Evolutionary conservation across 352 stramenopile species (phyloP).

Genomic region (Phytophthora hybrid): DNA sequence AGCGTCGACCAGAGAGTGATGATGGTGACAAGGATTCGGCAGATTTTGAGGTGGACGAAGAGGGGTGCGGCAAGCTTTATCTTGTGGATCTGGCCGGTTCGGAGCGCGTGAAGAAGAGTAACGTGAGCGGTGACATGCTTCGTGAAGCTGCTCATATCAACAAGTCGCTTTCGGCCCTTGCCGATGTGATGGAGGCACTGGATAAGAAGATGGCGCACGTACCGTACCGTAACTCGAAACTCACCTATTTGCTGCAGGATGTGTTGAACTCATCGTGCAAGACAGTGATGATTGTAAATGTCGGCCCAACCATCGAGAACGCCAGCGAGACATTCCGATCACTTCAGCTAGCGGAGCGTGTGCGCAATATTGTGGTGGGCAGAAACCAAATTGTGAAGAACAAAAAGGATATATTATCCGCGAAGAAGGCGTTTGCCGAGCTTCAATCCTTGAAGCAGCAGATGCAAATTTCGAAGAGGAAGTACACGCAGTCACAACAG

Average conservation of each 20-base stretch:
- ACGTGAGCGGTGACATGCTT: constrained; percentile 86
- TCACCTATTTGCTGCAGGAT: constrained; percentile 98
- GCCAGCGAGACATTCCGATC: constrained; percentile 89
- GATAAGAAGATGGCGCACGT: constrained; percentile 94
- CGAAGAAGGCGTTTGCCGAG: constrained; percentile 94
- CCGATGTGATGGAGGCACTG: constrained; percentile 93
- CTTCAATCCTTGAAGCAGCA: constrained; percentile 95
- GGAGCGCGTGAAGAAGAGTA: constrained; percentile 92
- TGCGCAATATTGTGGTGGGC: constrained; percentile 82
- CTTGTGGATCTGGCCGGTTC: constrained; percentile 94
- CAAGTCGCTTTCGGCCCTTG: constrained; percentile 92
- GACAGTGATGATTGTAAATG: constrained; percentile 95
- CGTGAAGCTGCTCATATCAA: constrained; percentile 88
- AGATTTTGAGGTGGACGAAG: constrained; percentile 42
- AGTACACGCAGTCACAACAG: constrained; percentile 91
- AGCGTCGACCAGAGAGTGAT: constrained; percentile 41
- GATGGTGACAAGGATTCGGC: constrained; percentile 37
- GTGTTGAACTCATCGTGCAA: constrained; percentile 91
- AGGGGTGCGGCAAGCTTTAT: constrained; percentile 90
- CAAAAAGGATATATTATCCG: constrained; percentile 89
- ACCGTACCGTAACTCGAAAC: constrained; percentile 98
- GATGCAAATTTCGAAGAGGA: constrained; percentile 87
- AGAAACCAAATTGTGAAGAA: constrained; percentile 87
- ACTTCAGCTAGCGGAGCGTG: constrained; percentile 88
- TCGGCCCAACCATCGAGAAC: constrained; percentile 85